Evolutionary conservation across 108 stramenopile genomes (phyloP).

Genomic region (Skeletonema grethae): DNA sequence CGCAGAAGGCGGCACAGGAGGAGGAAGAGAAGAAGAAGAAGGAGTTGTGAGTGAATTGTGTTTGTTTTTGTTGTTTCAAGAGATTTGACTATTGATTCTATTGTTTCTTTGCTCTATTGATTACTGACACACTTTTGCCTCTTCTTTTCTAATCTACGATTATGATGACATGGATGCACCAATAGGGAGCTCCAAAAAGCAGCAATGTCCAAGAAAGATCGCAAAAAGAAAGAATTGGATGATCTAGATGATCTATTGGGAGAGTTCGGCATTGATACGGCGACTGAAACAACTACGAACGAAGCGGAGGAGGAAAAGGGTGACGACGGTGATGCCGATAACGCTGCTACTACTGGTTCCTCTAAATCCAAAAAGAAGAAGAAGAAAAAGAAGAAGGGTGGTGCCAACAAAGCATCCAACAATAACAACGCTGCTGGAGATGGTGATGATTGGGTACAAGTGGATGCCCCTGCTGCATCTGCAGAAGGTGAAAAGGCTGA

Average conservation of each 20-base stretch:
- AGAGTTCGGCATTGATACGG: conserved; percentile 32
- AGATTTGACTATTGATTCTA: no score
- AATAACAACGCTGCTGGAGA: neutral
- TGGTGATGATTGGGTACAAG: conserved; percentile 39
- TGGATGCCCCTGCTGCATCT: conserved; percentile 7
- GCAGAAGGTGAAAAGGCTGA: conserved; percentile 7
- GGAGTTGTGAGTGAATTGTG: neutral
- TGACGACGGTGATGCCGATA: conserved; percentile 12
- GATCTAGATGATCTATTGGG: conserved; percentile 43
- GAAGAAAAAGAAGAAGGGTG: conserved; percentile 47
- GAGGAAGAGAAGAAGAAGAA: conserved; percentile 31
- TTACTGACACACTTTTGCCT: neutral
- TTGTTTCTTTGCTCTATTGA: neutral
- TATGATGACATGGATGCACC: neutral
- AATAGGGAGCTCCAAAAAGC: conserved; percentile 16
- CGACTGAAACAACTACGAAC: neutral
- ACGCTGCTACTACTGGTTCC: neutral
- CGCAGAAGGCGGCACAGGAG: conserved; percentile 15
- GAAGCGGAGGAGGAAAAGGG: conserved; percentile 25
- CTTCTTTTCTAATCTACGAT: neutral
- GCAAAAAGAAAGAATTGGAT: conserved; percentile 38
- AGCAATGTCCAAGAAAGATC: conserved; percentile 45
- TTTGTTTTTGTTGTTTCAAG: neutral
- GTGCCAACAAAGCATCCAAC: neutral
- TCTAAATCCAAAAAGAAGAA: conserved; percentile 17